Base-by-base conservation (phyloP, 2,329 filamentous ascomycete genomes). In the Alternaria alternata region DNA sequence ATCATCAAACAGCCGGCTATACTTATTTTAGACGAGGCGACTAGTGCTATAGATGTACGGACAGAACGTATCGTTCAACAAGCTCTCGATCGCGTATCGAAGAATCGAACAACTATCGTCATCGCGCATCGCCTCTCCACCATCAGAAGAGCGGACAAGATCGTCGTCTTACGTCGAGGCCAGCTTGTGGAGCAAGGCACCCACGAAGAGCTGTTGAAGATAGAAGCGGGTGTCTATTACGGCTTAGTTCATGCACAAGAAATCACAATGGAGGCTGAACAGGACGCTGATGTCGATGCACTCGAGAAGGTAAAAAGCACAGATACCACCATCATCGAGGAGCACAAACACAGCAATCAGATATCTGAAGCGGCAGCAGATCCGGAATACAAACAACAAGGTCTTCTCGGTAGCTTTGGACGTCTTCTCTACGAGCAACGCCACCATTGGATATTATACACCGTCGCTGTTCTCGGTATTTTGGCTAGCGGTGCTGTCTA, bases 111-210 rank as follows among this genome's bases (percentile, higher is more conserved):
- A 0, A 89, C 92, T 0, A 86, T 95, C n/a, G 87, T 93, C 42
- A 91, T 94, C 48, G 93, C 92, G 0, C 91, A 93, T 73, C 83
- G 90, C 4, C 81, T 93, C 3, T 91, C 89, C 0, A 93, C 91
- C 0, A 91, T 93, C 69, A 89, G 88, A 75, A 87, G 90, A 64
- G 92, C 92, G 4, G 90, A 96, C 71, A 87, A 88, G 38, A 96
- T 96, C 54, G 82, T 93, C 7, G 92, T 96, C 1, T 78, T 96
- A 54, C 85, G 89, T 49, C 86, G 89, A 67, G 93, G 93, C 2
- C 79, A 84, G 53, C 86, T 93, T 0, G 84, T 90, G 8, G 92
- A 96, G 75, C 82, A 89, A 66, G 93, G 93, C 0, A 92, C 86
- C 0, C 93, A 96, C 65, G 87, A 92, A 7, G 85, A 87, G 43